phyloP scores from a whole-genome alignment of 1,284 basidiomycete genomes.

The Rhodotorula sp. region DNA sequence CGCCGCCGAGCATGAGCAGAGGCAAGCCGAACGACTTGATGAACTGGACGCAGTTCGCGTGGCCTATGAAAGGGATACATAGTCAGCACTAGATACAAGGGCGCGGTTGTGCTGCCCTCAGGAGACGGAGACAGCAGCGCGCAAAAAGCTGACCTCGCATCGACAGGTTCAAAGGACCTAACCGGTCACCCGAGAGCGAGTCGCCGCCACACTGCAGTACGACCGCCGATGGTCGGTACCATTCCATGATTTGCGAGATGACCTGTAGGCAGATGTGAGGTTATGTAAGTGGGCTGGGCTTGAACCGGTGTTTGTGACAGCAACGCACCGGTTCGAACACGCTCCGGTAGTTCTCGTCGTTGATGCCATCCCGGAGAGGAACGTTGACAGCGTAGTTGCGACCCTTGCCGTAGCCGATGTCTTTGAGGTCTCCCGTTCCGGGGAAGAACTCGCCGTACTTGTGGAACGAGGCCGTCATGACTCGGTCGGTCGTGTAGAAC shows the following conservation, averaged over 20 bases:
- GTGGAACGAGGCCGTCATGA: conserved; percentile 98
- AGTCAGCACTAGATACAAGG: not conserved
- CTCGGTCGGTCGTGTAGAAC: conserved; percentile 97
- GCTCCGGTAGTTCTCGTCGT: conserved; percentile 90
- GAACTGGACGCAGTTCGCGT: conserved; percentile 95
- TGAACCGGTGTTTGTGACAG: not conserved
- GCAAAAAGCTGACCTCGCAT: conserved; percentile 68
- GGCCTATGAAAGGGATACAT: conserved; percentile 55
- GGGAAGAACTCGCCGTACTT: conserved; percentile 99
- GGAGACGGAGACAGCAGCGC: not conserved
- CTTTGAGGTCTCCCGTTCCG: conserved; percentile 94
- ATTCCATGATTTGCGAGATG: conserved; percentile 91
- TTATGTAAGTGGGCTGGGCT: not conserved
- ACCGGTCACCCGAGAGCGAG: conserved; percentile 91
- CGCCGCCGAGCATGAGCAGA: conserved; percentile 87
- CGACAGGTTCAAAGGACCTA: conserved; percentile 94
- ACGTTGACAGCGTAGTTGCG: conserved; percentile 94
- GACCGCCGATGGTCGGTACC: conserved; percentile 91
- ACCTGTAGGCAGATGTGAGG: conserved; percentile 58
- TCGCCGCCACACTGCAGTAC: conserved; percentile 99
- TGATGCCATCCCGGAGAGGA: conserved; percentile 91
- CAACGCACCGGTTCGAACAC: conserved; percentile 86
- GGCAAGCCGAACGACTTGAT: conserved; percentile 96
- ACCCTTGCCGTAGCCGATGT: conserved; percentile 87
- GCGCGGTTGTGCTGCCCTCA: not conserved